A percentile compares a stretch with the other conserved stretches of the same genome.
Evolutionary conservation across 495 filamentous ascomycete genomes (phyloP).

Genomic region (Aspergillus cavernicola): DNA sequence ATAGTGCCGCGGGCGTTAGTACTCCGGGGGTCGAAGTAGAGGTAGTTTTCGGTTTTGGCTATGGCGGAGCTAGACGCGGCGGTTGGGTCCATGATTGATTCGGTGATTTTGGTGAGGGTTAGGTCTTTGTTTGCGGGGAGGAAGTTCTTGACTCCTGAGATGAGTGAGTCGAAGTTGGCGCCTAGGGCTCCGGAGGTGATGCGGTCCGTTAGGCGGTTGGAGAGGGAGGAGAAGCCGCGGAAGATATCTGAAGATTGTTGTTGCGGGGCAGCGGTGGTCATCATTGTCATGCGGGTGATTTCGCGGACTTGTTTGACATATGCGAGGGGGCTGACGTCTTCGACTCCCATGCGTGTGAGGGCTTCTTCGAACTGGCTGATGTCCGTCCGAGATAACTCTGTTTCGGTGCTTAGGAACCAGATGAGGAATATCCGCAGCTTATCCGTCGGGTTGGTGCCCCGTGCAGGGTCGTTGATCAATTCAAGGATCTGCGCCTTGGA

Average conservation of each 20-base stretch:
- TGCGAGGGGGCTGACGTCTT: slow-evolving; percentile 66
- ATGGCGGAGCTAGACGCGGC: slow-evolving; percentile 86
- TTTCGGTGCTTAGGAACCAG: slow-evolving; percentile 95
- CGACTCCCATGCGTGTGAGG: slow-evolving; percentile 66
- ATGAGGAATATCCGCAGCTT: slow-evolving; percentile 94
- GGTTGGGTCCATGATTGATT: slow-evolving; percentile 96
- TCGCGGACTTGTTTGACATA: slow-evolving; percentile 92
- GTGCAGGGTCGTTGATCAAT: slow-evolving; percentile 72
- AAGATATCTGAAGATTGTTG: slow-evolving; percentile 73
- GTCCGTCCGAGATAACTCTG: slow-evolving; percentile 75
- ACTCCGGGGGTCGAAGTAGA: slow-evolving; percentile 96
- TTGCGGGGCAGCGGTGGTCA: slow-evolving; percentile 75
- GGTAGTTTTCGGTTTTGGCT: slow-evolving; percentile 93
- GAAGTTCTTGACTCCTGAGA: slow-evolving; percentile 99
- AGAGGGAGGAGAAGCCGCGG: slow-evolving; percentile 83
- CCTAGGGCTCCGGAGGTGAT: slow-evolving; percentile 87
- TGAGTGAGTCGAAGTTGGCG: slow-evolving; percentile 89
- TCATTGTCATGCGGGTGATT: slow-evolving; percentile 98
- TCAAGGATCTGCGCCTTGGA: slow-evolving; percentile 87
- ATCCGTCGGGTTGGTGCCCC: slow-evolving; percentile 79
- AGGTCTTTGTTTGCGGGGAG: slow-evolving; percentile 91
- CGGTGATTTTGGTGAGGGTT: slow-evolving; percentile 95
- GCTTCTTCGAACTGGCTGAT: slow-evolving; percentile 87
- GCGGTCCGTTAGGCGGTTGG: slow-evolving; percentile 84
- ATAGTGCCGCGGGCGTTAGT: slow-evolving; percentile 93